Evolutionary conservation across 108 stramenopile species (phyloP).

Genomic region (Nitzschia inconspicua): DNA sequence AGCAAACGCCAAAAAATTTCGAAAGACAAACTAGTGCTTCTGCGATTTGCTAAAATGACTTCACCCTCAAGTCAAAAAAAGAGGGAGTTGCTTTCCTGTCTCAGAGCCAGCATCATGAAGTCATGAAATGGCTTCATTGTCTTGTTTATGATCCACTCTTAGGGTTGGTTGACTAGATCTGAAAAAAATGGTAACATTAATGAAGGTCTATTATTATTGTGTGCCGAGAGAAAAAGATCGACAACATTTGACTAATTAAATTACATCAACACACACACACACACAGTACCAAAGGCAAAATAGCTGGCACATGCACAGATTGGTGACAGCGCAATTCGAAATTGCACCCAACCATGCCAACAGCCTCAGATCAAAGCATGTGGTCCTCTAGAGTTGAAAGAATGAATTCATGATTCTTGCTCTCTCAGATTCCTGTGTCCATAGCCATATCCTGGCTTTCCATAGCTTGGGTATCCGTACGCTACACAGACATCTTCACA

Average conservation of each 20-base stretch:
- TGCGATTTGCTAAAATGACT: conserved; percentile 5
- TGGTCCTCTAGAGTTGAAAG: not conserved
- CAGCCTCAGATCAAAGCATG: conserved; percentile 2
- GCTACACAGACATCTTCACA: not conserved
- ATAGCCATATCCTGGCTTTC: not conserved
- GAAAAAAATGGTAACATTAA: too few relatives aligned
- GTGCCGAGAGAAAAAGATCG: too few relatives aligned
- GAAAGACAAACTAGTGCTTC: not conserved
- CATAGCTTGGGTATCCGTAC: not conserved
- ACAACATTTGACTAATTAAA: not conserved
- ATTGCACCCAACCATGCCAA: conserved; percentile 15
- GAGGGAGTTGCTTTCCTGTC: too few relatives aligned
- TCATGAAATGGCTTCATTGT: too few relatives aligned
- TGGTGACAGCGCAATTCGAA: conserved; percentile 7
- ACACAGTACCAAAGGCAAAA: not conserved
- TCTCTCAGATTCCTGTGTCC: not conserved
- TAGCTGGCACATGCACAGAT: conserved; percentile 9
- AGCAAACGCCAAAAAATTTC: not conserved
- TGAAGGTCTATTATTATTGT: too few relatives aligned
- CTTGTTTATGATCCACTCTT: too few relatives aligned
- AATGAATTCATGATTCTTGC: not conserved
- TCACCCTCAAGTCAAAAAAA: too few relatives aligned
- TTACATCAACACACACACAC: not conserved
- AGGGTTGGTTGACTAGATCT: too few relatives aligned
- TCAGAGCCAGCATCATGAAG: too few relatives aligned